phyloP scores from a whole-genome alignment of 2,329 filamentous ascomycete genomes.

The Stemphylium beticola region DNA sequence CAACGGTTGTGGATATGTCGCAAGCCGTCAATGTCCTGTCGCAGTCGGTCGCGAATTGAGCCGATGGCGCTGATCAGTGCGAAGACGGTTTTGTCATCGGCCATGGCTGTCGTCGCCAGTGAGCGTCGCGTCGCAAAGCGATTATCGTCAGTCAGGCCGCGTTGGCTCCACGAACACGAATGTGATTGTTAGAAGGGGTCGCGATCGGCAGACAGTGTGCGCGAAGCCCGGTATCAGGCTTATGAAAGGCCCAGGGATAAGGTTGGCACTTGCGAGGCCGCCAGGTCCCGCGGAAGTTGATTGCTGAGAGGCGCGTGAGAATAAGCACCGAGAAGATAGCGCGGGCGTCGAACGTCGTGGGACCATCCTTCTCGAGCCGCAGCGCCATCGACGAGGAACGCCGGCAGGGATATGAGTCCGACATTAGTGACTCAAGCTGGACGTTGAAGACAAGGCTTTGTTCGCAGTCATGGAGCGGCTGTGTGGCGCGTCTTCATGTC shows the following conservation, averaged over 20 bases:
- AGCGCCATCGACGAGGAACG: slow-evolving; percentile 4
- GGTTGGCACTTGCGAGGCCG: slow-evolving; percentile 16
- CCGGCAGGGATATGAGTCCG: background rate
- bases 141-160: slow-evolving; percentile 8
- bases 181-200: background rate
- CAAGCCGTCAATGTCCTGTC: slow-evolving; percentile 40
- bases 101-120: slow-evolving; percentile 14
- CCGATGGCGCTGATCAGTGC: slow-evolving; percentile 37
- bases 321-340: slow-evolving; percentile 14
- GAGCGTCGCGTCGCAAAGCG: slow-evolving; percentile 29
- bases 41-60: slow-evolving; percentile 39
- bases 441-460: background rate
- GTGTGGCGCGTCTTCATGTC: slow-evolving; percentile 6
- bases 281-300: slow-evolving; percentile 6
- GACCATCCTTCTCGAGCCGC: background rate
- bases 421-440: background rate
- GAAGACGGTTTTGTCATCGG: slow-evolving; percentile 39
- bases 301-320: slow-evolving; percentile 1
- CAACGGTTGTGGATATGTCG: slow-evolving; percentile 46
- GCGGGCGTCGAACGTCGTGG: slow-evolving; percentile 2
- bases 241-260: slow-evolving; percentile 7
- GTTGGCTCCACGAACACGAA: slow-evolving; percentile 6
- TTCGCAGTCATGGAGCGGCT: background rate
- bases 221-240: slow-evolving; percentile 4
- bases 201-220: slow-evolving; percentile 7